Conservation (phyloP, 176 grass and related monocot genomes). For the Coix lacrymajobi region DNA sequence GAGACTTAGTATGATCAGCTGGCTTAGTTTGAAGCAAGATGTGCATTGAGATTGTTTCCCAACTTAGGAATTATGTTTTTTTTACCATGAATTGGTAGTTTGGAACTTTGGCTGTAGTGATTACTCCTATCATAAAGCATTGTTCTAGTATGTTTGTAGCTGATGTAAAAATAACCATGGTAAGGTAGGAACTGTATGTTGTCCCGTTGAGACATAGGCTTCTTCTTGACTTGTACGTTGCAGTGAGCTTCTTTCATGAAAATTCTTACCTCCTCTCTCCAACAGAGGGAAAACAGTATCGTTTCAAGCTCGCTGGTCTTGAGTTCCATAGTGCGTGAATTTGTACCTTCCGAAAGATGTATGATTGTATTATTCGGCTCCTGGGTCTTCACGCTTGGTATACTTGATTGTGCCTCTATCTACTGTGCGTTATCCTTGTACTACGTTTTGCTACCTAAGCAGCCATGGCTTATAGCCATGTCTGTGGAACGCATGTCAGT, state of each 20-base stretch:
- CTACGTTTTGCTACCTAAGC: neutral
- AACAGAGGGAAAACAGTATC: neutral
- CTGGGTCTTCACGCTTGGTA: neutral
- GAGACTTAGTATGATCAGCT: neutral
- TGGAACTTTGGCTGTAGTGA: slow-evolving; percentile 15
- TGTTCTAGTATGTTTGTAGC: slow-evolving; percentile 11
- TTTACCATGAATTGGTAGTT: neutral
- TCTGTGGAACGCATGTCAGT: neutral
- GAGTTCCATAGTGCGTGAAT: neutral
- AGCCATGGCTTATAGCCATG: too few species aligned
- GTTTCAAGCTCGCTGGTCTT: neutral
- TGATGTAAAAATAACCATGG: slow-evolving; percentile 39
- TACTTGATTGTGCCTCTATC: neutral
- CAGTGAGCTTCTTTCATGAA: neutral
- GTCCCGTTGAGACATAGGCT: neutral
- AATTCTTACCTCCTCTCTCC: neutral
- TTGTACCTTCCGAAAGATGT: neutral
- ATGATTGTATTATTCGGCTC: neutral
- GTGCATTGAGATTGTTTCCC: slow-evolving; percentile 1
- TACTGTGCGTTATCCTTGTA: neutral
- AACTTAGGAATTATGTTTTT: slow-evolving; percentile 19
- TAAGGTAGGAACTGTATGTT: slow-evolving; percentile 6
- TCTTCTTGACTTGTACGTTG: slow-evolving; percentile 27
- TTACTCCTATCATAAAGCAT: slow-evolving; percentile 16
- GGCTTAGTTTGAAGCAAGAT: slow-evolving; percentile 10